Conservation (phyloP, 1,284 basidiomycete genomes). For the Volvariella volvacea region DNA sequence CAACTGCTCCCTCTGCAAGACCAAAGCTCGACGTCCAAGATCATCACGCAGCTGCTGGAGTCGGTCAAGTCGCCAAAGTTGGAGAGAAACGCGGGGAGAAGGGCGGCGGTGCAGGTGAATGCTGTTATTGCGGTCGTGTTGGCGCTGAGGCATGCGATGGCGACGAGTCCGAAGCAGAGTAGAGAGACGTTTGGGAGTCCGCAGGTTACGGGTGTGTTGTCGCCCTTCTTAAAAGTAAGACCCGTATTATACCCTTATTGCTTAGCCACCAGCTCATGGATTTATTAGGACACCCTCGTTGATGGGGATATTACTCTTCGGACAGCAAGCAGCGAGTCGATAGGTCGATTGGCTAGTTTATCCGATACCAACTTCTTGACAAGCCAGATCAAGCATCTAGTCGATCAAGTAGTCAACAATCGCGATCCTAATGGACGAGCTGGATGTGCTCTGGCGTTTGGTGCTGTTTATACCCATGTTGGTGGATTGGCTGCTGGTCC, state of each 20-base stretch:
- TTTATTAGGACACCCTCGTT: constrained; percentile 78
- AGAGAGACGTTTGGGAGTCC: constrained; percentile 65
- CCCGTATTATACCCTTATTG: too few species aligned
- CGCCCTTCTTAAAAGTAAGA: constrained; percentile 72
- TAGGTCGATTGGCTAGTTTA: constrained; percentile 83
- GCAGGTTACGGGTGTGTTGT: constrained; percentile 65
- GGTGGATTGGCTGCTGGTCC: constrained; percentile 93
- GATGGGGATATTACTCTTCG: constrained; percentile 79
- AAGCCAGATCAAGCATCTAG: constrained; percentile 84
- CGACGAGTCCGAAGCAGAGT: constrained; percentile 45
- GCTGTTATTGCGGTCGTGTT: constrained; percentile 74
- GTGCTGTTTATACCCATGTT: constrained; percentile 89
- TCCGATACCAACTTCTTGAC: constrained; percentile 85
- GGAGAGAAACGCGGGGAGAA: constrained; percentile 87
- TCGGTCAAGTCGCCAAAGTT: constrained; percentile 71
- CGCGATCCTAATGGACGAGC: constrained; percentile 91
- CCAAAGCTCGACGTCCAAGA: constrained; percentile 56
- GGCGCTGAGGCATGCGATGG: constrained; percentile 63
- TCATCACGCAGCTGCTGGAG: constrained; percentile 68
- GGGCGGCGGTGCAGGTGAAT: constrained; percentile 83
- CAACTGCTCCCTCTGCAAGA: constrained; percentile 79
- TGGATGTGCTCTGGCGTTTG: constrained; percentile 91
- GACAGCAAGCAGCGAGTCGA: constrained; percentile 80
- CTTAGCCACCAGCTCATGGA: neutral
- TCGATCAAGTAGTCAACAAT: constrained; percentile 96